phyloP scores from a whole-genome alignment of 202 grass and related monocot genomes.

The Carex arenaria region DNA sequence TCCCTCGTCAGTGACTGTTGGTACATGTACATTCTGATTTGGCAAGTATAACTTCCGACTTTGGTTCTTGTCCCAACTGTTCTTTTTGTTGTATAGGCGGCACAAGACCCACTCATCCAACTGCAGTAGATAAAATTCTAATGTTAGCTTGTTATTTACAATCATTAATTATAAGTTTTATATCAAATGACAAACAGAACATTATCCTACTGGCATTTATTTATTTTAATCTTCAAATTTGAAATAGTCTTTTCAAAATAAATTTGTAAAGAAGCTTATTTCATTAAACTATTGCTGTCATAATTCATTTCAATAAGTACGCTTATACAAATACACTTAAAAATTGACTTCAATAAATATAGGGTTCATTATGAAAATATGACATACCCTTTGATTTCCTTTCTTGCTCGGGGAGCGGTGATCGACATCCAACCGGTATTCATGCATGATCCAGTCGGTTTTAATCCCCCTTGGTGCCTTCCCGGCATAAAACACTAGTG shows the following conservation, averaged over 20 bases:
- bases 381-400: conserved; percentile 53
- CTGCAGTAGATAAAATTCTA: conserved; percentile 28
- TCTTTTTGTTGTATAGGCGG: conserved; percentile 98
- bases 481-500: conserved; percentile 78
- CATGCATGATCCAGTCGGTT: conserved; percentile 99
- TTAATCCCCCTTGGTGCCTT: conserved; percentile 82
- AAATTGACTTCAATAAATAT: background rate
- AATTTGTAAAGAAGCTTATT: background rate
- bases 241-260: background rate
- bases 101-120: conserved; percentile 96
- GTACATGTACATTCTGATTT: background rate
- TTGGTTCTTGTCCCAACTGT: conserved; percentile 75
- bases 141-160: background rate
- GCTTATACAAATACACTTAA: background rate
- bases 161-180: background rate
- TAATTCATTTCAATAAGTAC: background rate
- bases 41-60: background rate
- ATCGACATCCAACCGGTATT: conserved; percentile 60
- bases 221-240: background rate
- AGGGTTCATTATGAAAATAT: background rate
- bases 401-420: conserved; percentile 44
- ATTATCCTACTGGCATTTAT: background rate
- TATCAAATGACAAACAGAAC: too few relatives aligned
- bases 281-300: background rate
- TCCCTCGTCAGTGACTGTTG: conserved; percentile 29